Conservation (phyloP, 768 basidiomycete species). For the Paxillus ammoniavirescens region DNA sequence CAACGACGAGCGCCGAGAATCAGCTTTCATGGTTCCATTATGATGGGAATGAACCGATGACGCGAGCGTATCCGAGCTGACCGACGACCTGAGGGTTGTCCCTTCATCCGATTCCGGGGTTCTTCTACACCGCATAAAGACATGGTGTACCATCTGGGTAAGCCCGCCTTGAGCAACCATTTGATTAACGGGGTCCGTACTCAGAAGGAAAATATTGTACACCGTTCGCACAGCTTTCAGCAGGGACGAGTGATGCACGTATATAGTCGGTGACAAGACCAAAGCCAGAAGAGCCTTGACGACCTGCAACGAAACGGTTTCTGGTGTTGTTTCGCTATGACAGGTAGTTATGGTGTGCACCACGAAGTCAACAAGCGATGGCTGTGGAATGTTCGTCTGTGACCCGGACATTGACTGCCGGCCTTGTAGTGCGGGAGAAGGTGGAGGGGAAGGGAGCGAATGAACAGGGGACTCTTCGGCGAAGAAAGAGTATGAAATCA, state of each 20-base stretch:
- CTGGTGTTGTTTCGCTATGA: constrained; percentile 84
- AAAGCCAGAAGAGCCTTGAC: constrained; percentile 92
- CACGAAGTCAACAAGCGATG: constrained; percentile 88
- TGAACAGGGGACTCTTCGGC: constrained; percentile 55
- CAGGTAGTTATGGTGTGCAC: constrained; percentile 93
- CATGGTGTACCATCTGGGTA: constrained; percentile 97
- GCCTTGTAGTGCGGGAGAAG: constrained; percentile 57
- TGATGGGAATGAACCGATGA: constrained; percentile 6
- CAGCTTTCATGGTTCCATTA: constrained; percentile 4
- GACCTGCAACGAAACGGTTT: constrained; percentile 92
- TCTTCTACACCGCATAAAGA: constrained; percentile 76
- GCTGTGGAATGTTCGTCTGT: constrained; percentile 51
- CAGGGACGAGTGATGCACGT: constrained; percentile 94
- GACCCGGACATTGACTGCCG: constrained; percentile 43
- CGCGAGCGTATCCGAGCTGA: constrained; percentile 20
- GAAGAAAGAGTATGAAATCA: constrained; percentile 97
- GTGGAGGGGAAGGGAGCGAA: constrained; percentile 68
- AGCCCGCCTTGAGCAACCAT: constrained; percentile 98
- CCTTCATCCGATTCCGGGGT: constrained; percentile 15
- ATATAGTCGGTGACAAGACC: constrained; percentile 79
- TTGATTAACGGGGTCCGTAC: constrained; percentile 88
- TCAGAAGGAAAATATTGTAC: constrained; percentile 95
- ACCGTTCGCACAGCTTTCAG: constrained; percentile 97
- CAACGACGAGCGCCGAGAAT: constrained; percentile 11
- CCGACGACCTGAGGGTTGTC: constrained; percentile 16